A percentile compares a stretch with the other conserved stretches of the same genome.
Conservation (phyloP, 2,329 filamentous ascomycete species). For the Purpureocillium lavendulum region DNA sequence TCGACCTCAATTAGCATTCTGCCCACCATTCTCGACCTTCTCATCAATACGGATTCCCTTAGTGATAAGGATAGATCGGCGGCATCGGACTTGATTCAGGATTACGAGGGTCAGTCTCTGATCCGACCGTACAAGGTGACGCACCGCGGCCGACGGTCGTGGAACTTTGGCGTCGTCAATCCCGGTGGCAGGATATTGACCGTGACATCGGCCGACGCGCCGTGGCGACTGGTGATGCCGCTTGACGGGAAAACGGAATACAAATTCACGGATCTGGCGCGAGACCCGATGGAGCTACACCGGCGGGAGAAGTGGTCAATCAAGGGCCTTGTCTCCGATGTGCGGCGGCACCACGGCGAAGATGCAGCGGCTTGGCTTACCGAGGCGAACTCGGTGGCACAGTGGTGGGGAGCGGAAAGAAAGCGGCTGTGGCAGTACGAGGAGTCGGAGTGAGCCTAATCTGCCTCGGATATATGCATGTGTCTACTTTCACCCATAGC, state of each 20-base stretch:
- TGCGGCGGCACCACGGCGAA: slow-evolving; percentile 9
- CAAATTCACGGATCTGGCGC: slow-evolving; percentile 16
- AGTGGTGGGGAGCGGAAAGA: slow-evolving; percentile 21
- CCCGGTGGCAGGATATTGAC: slow-evolving; percentile 20
- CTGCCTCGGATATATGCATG: no score
- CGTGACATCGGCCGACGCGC: slow-evolving; percentile 14
- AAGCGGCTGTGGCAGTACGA: slow-evolving; percentile 8
- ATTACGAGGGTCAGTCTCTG: slow-evolving; percentile 26
- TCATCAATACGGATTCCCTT: slow-evolving; percentile 22
- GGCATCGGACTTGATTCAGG: slow-evolving; percentile 19
- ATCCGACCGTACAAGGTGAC: slow-evolving; percentile 17
- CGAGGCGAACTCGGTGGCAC: slow-evolving; percentile 19
- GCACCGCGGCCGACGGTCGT: slow-evolving; percentile 13
- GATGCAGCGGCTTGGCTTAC: slow-evolving; percentile 18
- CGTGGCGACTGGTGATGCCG: slow-evolving; percentile 19
- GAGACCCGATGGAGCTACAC: slow-evolving; percentile 18
- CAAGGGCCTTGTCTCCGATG: slow-evolving; percentile 5
- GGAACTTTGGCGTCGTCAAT: slow-evolving; percentile 23
- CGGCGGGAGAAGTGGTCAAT: slow-evolving; percentile 10
- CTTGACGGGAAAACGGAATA: slow-evolving; percentile 19
- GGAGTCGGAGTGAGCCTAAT: background rate
- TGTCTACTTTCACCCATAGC: no score
- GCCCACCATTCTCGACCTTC: slow-evolving; percentile 25
- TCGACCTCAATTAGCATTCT: slow-evolving; percentile 24
- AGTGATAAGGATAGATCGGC: slow-evolving; percentile 14